These are phyloP conservation scores for Xylaria telfairii DNA, from an alignment of 495 filamentous ascomycete species.

Conservation along the genomic window DNA sequence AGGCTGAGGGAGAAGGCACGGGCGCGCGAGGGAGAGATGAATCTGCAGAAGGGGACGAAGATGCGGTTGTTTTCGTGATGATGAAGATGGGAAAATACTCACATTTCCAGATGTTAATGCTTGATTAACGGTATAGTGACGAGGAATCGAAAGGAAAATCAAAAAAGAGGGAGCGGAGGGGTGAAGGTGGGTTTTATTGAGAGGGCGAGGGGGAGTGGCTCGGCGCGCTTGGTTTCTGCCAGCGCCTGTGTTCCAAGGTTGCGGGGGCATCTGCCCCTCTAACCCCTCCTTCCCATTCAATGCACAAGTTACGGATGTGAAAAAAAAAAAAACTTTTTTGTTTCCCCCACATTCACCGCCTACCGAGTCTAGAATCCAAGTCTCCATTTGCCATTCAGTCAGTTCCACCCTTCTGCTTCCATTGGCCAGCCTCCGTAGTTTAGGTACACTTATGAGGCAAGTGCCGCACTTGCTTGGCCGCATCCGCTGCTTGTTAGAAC, in stretches of 20 bases:
- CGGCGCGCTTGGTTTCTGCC: conserved; percentile 32
- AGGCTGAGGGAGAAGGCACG: background rate
- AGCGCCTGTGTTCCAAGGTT: conserved; percentile 21
- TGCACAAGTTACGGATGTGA: conserved; percentile 27
- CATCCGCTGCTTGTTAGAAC: background rate
- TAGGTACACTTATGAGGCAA: conserved; percentile 24
- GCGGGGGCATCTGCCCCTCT: conserved; percentile 40
- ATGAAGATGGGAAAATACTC: conserved; percentile 16
- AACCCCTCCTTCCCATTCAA: conserved; percentile 43
- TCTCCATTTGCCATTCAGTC: background rate
- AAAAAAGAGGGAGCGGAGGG: conserved; percentile 31
- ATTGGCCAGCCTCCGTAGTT: conserved; percentile 10
- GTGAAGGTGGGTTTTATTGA: conserved; percentile 39
- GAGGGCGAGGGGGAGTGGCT: conserved; percentile 32
- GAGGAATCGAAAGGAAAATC: conserved; percentile 36
- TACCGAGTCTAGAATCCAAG: background rate
- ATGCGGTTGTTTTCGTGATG: background rate
- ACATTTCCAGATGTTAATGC: conserved; percentile 32
- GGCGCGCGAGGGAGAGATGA: background rate
- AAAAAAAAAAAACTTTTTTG: conserved; percentile 25
- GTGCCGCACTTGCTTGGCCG: conserved; percentile 14
- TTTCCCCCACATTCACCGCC: conserved; percentile 31
- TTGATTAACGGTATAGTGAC: conserved; percentile 33
- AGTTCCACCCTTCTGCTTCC: background rate
- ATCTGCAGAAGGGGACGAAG: background rate